Percentiles rank a stretch among this genome's conserved stretches.
Conservation (phyloP, 176 grass and related monocot genomes). For the Tuctoria greenei region DNA sequence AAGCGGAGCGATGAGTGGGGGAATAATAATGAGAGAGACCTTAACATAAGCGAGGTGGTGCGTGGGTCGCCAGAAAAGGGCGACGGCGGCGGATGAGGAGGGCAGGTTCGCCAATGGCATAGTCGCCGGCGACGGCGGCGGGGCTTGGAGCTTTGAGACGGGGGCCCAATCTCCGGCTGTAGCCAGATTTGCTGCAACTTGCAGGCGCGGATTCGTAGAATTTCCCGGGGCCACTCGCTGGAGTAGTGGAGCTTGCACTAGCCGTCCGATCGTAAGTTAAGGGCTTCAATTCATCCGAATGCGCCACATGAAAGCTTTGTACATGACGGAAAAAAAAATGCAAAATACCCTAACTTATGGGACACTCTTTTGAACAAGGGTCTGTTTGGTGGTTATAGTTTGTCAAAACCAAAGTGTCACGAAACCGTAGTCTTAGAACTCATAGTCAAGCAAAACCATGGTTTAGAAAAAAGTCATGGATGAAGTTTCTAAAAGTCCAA, state of each 20-base stretch:
- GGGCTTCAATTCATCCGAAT: not conserved
- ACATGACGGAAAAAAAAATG: too few species aligned
- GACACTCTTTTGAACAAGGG: too few species aligned
- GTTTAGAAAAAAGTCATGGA: too few species aligned
- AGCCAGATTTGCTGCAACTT: constrained; percentile 27
- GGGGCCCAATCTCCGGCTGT: constrained; percentile 13
- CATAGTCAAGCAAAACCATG: too few species aligned
- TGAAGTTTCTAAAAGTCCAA: too few species aligned
- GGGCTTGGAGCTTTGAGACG: constrained; percentile 31
- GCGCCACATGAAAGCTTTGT: not conserved
- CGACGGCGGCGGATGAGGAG: constrained; percentile 38
- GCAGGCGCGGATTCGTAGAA: not conserved
- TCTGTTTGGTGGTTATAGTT: too few species aligned
- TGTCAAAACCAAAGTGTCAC: too few species aligned
- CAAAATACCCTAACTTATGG: too few species aligned
- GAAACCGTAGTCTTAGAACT: too few species aligned
- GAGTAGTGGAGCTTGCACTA: not conserved
- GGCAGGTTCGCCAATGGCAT: constrained; percentile 46
- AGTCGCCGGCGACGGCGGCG: constrained; percentile 46
- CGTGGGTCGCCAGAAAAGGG: constrained; percentile 38
- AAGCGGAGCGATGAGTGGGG: constrained; percentile 39
- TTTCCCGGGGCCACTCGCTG: not conserved
- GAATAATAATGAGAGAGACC: constrained; percentile 49
- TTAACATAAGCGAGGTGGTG: constrained; percentile 64
- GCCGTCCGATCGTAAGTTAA: constrained; percentile 4